Conservation (phyloP, 2,329 filamentous ascomycete species). For the Aspergillus texensis region DNA sequence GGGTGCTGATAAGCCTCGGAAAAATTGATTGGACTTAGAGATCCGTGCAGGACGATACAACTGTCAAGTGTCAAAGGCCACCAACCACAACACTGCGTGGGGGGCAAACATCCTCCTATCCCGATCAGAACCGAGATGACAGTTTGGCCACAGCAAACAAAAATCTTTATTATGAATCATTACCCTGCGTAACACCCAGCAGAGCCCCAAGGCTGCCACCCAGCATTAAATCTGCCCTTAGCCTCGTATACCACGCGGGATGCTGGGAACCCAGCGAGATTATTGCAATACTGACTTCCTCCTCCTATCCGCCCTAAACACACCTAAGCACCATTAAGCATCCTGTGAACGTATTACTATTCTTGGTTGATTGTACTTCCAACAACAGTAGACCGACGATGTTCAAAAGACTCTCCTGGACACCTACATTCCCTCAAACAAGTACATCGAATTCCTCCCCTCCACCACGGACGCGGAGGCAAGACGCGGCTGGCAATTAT, state of each 20-base stretch:
- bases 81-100: background rate
- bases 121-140: background rate
- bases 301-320: background rate
- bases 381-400: background rate
- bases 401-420: background rate
- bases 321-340: background rate
- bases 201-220: conserved; percentile 3
- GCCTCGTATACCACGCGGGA: conserved; percentile 1
- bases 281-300: background rate
- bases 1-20: background rate
- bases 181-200: background rate
- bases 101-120: background rate
- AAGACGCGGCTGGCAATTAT: conserved; percentile 19
- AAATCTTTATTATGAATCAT: background rate
- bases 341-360: background rate
- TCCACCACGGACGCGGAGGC: conserved; percentile 8
- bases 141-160: background rate
- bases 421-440: background rate
- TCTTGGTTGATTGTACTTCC: background rate
- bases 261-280: background rate
- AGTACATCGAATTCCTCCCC: background rate
- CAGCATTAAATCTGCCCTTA: background rate
- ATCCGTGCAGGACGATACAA: background rate
- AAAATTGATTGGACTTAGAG: background rate
- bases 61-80: background rate